Evolutionary conservation across 345 rosid species (phyloP).

Genomic region (Conringia planisiliqua): DNA sequence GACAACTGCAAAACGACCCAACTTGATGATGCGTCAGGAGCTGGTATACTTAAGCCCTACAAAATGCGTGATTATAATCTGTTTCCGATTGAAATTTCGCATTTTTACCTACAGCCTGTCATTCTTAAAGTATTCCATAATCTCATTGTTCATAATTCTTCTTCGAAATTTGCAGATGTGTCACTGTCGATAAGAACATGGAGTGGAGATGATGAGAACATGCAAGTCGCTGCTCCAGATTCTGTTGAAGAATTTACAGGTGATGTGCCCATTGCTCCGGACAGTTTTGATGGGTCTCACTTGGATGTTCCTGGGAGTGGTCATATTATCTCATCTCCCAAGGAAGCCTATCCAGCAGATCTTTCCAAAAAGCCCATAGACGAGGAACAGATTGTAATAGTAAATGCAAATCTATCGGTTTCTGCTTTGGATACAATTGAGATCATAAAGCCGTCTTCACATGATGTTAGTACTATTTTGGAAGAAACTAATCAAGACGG

Average conservation of each 20-base stretch:
- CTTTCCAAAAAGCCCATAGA: background rate
- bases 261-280: conserved; percentile 35
- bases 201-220: conserved; percentile 23
- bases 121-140: conserved; percentile 3
- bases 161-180: conserved; percentile 35
- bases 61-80: conserved; percentile 10
- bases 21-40: conserved; percentile 29
- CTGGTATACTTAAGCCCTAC: conserved; percentile 27
- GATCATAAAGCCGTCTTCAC: conserved; percentile 26
- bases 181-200: conserved; percentile 18
- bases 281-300: conserved; percentile 51
- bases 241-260: conserved; percentile 33
- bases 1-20: conserved; percentile 29
- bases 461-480: conserved; percentile 27
- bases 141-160: background rate
- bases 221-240: conserved; percentile 27
- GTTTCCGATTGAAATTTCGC: background rate
- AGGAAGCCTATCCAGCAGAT: conserved; percentile 34
- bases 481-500: conserved; percentile 26
- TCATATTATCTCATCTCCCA: conserved; percentile 18
- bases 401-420: conserved; percentile 17
- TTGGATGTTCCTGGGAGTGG: conserved; percentile 24
- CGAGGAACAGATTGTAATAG: conserved; percentile 11
- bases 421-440: conserved; percentile 31
- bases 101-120: background rate